Percentiles rank a stretch among this genome's conserved stretches.
Evolutionary conservation across 83 land plant species (phyloP).

Genomic region (Isoetes engelmannii): DNA sequence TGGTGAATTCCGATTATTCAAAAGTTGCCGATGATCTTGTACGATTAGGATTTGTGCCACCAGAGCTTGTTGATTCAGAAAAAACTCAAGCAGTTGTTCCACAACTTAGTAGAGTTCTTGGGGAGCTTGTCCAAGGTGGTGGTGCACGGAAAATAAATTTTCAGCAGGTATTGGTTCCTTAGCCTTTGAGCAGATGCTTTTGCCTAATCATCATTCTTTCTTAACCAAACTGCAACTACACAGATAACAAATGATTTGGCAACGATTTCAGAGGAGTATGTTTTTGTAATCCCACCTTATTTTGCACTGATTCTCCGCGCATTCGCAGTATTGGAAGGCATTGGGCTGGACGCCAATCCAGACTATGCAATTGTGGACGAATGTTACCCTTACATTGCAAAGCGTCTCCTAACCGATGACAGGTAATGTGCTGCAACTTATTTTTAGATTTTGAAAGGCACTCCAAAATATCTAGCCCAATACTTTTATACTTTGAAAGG

Average conservation of each 20-base stretch:
- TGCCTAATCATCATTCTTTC: not conserved
- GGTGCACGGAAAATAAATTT: slow-evolving; percentile 47
- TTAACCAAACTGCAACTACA: not conserved
- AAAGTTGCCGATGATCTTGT: slow-evolving; percentile 48
- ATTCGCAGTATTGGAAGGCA: slow-evolving; percentile 45
- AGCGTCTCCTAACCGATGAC: slow-evolving; percentile 51
- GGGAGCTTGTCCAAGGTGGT: slow-evolving; percentile 45
- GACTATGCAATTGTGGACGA: slow-evolving; percentile 41
- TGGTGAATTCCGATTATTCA: slow-evolving; percentile 41
- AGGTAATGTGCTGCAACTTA: slow-evolving; percentile 20
- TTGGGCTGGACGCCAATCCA: slow-evolving; percentile 49
- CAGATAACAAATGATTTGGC: slow-evolving; percentile 42
- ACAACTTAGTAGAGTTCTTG: slow-evolving; percentile 33
- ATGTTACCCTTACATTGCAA: slow-evolving; percentile 45
- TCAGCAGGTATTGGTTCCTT: slow-evolving; percentile 33
- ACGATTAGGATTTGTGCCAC: slow-evolving; percentile 48
- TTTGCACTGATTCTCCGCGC: slow-evolving; percentile 49
- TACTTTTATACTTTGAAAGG: too few species aligned
- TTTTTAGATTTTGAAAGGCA: too few species aligned
- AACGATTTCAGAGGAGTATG: slow-evolving; percentile 42
- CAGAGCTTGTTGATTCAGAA: slow-evolving; percentile 37
- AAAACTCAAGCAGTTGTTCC: slow-evolving; percentile 44
- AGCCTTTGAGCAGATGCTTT: not conserved
- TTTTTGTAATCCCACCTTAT: slow-evolving; percentile 47
- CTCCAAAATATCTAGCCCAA: too few species aligned